Percentiles rank a stretch among this genome's conserved stretches.
These are phyloP conservation scores for Claviceps arundinis DNA, from an alignment of 2,329 filamentous ascomycete genomes.

Conservation along the genomic window DNA sequence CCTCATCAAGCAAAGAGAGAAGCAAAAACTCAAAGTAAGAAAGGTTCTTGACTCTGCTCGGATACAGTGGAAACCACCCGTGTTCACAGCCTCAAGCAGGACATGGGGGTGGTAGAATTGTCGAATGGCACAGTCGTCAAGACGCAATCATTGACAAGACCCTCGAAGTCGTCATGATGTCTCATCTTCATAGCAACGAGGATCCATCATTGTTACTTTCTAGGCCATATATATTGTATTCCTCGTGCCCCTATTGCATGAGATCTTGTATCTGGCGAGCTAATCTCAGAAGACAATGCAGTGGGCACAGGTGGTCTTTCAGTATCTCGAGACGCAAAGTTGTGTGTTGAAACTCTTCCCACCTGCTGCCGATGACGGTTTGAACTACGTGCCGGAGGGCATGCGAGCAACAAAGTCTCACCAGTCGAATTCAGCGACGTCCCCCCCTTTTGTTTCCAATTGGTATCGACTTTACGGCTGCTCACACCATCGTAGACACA, in stretches of 20 bases:
- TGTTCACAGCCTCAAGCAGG: constrained; percentile 77
- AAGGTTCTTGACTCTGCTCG: constrained; percentile 62
- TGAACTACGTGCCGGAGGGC: too few relatives aligned
- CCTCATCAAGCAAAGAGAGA: constrained; percentile 65
- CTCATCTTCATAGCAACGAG: neutral
- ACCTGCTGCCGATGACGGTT: neutral
- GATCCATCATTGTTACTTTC: neutral
- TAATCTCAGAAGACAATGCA: neutral
- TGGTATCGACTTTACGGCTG: too few relatives aligned
- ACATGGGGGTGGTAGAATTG: constrained; percentile 80
- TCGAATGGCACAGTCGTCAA: neutral
- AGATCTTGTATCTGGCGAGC: neutral
- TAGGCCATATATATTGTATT: neutral
- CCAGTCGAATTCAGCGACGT: too few relatives aligned
- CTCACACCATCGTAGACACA: too few relatives aligned
- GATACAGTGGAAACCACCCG: constrained; percentile 91
- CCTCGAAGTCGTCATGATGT: neutral
- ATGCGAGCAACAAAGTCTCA: too few relatives aligned
- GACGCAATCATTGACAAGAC: neutral
- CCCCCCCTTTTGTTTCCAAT: too few relatives aligned
- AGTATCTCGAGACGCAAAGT: neutral
- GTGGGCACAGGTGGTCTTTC: neutral
- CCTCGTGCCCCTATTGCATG: neutral
- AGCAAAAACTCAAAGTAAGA: constrained; percentile 65
- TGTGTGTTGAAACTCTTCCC: neutral